These are phyloP conservation scores for Endotrypanum monterogeii DNA, from an alignment of 208 protist genomes.

Conservation along the genomic window DNA sequence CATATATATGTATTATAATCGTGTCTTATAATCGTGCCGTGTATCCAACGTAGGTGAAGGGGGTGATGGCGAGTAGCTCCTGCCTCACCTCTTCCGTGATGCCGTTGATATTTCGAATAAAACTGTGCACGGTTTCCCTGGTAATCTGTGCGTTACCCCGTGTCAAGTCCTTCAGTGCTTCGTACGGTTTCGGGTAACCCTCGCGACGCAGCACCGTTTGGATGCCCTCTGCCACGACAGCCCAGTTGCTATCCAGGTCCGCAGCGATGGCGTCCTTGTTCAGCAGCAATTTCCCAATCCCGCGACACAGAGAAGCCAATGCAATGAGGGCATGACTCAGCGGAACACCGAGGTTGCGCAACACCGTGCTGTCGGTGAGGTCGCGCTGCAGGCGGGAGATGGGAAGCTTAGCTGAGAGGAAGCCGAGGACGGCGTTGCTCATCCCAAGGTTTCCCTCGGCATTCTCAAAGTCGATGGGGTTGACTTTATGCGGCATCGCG, in stretches of 20 bases:
- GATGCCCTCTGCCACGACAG: slow-evolving; percentile 94
- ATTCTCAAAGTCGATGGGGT: slow-evolving; percentile 98
- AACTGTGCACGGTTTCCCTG: slow-evolving; percentile 64
- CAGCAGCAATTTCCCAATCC: slow-evolving; percentile 90
- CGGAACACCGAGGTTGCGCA: slow-evolving; percentile 94
- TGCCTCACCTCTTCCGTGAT: slow-evolving; percentile 86
- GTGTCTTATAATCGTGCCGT: slow-evolving; percentile 26
- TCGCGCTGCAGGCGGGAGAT: slow-evolving; percentile 95
- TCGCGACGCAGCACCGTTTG: slow-evolving; percentile 95
- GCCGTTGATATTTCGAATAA: slow-evolving; percentile 82
- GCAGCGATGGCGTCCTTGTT: slow-evolving; percentile 65
- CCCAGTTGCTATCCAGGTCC: slow-evolving; percentile 94
- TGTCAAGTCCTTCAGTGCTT: slow-evolving; percentile 94
- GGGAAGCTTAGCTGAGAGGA: slow-evolving; percentile 93
- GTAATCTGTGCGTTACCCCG: slow-evolving; percentile 84
- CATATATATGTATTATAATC: background rate
- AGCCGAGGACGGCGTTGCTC: slow-evolving; percentile 94
- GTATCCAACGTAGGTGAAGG: slow-evolving; percentile 89
- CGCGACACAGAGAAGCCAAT: slow-evolving; percentile 81
- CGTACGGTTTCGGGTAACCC: slow-evolving; percentile 92
- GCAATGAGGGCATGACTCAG: slow-evolving; percentile 91
- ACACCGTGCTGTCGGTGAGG: slow-evolving; percentile 95
- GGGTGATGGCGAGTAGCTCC: slow-evolving; percentile 87
- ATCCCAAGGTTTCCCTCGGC: slow-evolving; percentile 96
- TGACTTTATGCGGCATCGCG: slow-evolving; percentile 98